Evolutionary conservation across 441 rosid genomes (phyloP), one percentile per base, ranked within the genome.

Genomic region (Aquilaria agallochum): DNA sequence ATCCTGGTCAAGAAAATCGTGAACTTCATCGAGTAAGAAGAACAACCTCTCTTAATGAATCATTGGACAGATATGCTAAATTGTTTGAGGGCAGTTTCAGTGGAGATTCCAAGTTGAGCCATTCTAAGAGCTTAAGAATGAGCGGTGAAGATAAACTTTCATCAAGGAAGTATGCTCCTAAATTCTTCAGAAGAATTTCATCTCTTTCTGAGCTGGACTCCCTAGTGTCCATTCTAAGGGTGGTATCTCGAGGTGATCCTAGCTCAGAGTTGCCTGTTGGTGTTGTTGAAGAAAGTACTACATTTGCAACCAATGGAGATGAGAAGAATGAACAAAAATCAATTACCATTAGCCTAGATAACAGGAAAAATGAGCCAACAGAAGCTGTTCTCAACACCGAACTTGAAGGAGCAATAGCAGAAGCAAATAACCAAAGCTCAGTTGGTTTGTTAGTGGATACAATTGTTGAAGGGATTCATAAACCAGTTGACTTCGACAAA

Each of bases 201-300:
- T 91, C 99, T 50, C 66, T 91, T 67, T 83, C 97, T 20, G 91
- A 89, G 63, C 80, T 84, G 32, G 96, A 86, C 44, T 81, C 82
- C 51, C 70, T 86, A 20, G 67, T 67, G 68, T 79, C 84, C 51
- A 68, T 85, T 60, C 56, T 87, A 14, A 70, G 67, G 3, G 94
- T 84, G 61, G 60, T 72, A 3, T 73, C 85, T 34, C 56, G 54
- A 15, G 78, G 75, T 34, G 64, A 58, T 47, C 40, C 75, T 50
- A 40, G 53, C 50, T 72, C 76, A 12, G 76, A 63, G 46, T 65
- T 55, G 69, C 66, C 59, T 36, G 31, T 50, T 11, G 68, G 44
- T 53, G 63, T 48, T 58, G 66, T 31, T 34, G 8, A n/a, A 51
- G 8, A 20, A 51, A 72, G 63, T 20, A 8, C 42, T 36, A 15